Evolutionary conservation across 805 yeast species (phyloP).

Genomic region (Blastobotrys terrestris): DNA sequence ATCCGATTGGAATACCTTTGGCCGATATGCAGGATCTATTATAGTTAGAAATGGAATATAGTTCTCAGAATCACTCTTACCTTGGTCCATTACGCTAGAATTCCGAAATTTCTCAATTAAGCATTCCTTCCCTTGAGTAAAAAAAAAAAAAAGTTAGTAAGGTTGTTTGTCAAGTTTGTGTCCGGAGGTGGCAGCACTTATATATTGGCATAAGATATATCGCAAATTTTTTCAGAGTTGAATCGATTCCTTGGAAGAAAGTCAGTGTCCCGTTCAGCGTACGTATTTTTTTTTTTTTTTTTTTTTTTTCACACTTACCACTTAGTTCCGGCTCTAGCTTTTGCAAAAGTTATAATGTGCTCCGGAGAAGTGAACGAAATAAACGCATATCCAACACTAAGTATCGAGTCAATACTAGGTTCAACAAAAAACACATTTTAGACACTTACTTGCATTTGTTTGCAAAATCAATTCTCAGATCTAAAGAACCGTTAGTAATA

Average conservation of each 20-base stretch:
- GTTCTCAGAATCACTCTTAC: not conserved
- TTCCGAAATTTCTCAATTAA: constrained; percentile 43
- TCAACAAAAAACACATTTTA: not conserved
- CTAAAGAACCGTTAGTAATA: constrained; percentile 19
- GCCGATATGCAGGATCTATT: constrained; percentile 39
- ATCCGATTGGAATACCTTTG: constrained; percentile 40
- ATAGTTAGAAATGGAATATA: not conserved
- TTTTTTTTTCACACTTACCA: constrained; percentile 30
- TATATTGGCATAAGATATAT: constrained; percentile 45
- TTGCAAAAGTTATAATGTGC: constrained; percentile 41
- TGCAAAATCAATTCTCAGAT: constrained; percentile 46
- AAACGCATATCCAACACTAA: constrained; percentile 51
- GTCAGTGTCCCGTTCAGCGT: not conserved
- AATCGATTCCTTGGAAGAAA: constrained; percentile 30
- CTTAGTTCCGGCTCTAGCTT: constrained; percentile 40
- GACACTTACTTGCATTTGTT: constrained; percentile 40
- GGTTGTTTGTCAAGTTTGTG: constrained; percentile 1
- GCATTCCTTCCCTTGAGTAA: constrained; percentile 39
- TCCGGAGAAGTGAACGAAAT: constrained; percentile 42
- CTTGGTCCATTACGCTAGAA: constrained; percentile 44
- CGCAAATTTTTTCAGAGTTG: constrained; percentile 47
- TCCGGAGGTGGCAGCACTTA: constrained; percentile 15
- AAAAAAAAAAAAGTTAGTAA: not conserved
- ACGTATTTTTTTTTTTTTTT: not conserved
- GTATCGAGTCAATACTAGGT: not conserved